Evolutionary conservation across 345 rosid species (phyloP).

Genomic region (Lepidium didymum): DNA sequence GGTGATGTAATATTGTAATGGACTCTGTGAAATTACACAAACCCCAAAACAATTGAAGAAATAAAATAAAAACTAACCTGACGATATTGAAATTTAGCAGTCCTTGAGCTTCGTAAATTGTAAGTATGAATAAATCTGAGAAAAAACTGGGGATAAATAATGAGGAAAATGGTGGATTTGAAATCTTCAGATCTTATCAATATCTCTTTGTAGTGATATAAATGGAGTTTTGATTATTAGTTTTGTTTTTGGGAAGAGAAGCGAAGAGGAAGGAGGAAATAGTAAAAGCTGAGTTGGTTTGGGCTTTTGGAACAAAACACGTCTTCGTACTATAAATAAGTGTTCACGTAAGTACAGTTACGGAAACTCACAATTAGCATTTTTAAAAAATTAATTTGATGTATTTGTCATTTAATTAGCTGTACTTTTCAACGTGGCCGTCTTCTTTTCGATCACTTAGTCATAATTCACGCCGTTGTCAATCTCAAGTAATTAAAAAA

Average conservation of each 20-base stretch:
- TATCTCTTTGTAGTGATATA: neutral
- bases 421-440: constrained; percentile 22
- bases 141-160: neutral
- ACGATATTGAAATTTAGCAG: constrained; percentile 4
- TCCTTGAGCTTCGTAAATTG: neutral
- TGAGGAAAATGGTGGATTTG: neutral
- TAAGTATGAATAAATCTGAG: neutral
- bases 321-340: constrained; percentile 14
- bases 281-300: constrained; percentile 10
- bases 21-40: too few species aligned
- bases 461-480: constrained; percentile 22
- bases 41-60: neutral
- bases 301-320: constrained; percentile 21
- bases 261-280: neutral
- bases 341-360: constrained; percentile 28
- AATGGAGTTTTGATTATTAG: neutral
- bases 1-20: too few species aligned
- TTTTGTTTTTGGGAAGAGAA: neutral
- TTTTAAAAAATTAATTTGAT: neutral
- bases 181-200: constrained; percentile 5
- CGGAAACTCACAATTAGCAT: neutral
- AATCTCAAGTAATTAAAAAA: too few species aligned
- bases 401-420: constrained; percentile 9
- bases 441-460: constrained; percentile 21
- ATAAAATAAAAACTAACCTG: constrained; percentile 22